Evolutionary conservation across 441 rosid species (phyloP).

Genomic region (Aleurites moluccanus): DNA sequence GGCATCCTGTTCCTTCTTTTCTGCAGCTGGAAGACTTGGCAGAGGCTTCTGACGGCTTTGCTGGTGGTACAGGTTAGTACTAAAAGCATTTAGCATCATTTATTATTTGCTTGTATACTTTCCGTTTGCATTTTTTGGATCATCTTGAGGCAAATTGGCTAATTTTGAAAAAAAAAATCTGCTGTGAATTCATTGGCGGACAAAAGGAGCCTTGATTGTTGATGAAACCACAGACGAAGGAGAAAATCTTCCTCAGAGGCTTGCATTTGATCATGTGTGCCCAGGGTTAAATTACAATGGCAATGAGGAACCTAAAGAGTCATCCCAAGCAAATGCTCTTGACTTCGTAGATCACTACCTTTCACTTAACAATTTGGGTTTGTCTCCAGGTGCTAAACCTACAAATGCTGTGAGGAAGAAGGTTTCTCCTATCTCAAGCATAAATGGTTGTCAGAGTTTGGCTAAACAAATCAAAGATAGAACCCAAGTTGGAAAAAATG

Average conservation of each 20-base stretch:
- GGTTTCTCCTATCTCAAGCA: conserved; percentile 39
- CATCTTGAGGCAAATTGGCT: background rate
- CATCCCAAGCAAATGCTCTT: conserved; percentile 60
- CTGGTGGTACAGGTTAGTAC: background rate
- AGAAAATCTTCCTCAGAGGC: conserved; percentile 12
- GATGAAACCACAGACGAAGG: conserved; percentile 16
- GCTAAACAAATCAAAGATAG: conserved; percentile 39
- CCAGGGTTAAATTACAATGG: conserved; percentile 28
- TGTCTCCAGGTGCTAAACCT: conserved; percentile 34
- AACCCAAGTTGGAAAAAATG: conserved; percentile 30
- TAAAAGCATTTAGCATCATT: background rate
- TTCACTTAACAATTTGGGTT: conserved; percentile 26
- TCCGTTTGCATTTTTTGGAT: background rate
- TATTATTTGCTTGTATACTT: background rate
- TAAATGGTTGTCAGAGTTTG: conserved; percentile 48
- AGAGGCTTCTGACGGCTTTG: background rate
- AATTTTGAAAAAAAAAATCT: background rate
- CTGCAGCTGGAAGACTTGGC: background rate
- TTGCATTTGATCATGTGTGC: conserved; percentile 20
- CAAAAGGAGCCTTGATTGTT: conserved; percentile 21
- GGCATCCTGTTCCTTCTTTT: background rate
- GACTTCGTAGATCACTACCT: conserved; percentile 55
- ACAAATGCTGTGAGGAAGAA: conserved; percentile 30
- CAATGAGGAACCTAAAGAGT: conserved; percentile 48
- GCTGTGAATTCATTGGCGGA: conserved; percentile 17